Evolutionary conservation across 441 rosid genomes (phyloP).

Genomic region (Arabidopsis lyrata): DNA sequence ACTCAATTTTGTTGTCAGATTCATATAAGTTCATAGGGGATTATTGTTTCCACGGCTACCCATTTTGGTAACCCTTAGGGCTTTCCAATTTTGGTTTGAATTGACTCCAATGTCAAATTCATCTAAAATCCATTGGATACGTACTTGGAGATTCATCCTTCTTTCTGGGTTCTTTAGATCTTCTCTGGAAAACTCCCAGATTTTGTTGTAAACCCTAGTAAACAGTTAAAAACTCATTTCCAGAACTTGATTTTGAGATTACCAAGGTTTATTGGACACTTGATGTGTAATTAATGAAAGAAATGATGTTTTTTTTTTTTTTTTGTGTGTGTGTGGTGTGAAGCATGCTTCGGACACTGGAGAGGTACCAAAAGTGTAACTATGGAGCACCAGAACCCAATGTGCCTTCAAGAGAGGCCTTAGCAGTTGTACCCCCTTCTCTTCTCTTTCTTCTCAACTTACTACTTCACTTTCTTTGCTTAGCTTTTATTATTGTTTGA

Average conservation of each 20-base stretch:
- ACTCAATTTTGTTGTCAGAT: slow-evolving; percentile 26
- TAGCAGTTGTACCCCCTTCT: slow-evolving; percentile 60
- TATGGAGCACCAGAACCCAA: slow-evolving; percentile 94
- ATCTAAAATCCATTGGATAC: slow-evolving; percentile 24
- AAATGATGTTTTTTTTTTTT: not conserved
- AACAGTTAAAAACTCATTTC: not conserved
- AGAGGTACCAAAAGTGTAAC: slow-evolving; percentile 97
- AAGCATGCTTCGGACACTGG: slow-evolving; percentile 90
- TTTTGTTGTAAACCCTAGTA: not conserved
- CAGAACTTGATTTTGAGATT: not conserved
- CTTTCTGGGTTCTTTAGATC: slow-evolving; percentile 14
- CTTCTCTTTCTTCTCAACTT: not conserved
- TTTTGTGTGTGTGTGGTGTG: slow-evolving; percentile 12
- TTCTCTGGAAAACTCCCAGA: not conserved
- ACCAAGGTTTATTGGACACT: not conserved
- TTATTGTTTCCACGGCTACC: too few relatives aligned
- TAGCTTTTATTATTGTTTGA: not conserved
- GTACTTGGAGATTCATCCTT: slow-evolving; percentile 9
- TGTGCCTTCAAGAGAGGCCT: slow-evolving; percentile 86
- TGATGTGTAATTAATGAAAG: not conserved
- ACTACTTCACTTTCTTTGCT: not conserved
- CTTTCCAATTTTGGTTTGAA: slow-evolving; percentile 34
- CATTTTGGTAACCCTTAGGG: slow-evolving; percentile 40
- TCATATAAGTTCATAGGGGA: not conserved
- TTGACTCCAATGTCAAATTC: not conserved